Conservation (phyloP, 257 asterid species). For the Gynochthodes officinalis region DNA sequence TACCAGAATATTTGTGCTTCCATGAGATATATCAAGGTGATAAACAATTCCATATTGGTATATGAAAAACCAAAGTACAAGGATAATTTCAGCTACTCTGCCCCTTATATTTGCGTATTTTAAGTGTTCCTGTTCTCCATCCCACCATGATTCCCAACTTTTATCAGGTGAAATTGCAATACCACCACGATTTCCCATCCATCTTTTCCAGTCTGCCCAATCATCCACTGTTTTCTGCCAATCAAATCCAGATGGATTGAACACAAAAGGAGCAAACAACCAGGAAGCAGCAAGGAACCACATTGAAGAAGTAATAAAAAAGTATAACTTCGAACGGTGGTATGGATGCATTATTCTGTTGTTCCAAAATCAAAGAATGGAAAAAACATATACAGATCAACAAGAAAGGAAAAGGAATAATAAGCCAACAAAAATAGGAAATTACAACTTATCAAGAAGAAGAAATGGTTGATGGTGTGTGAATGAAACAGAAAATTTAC, state of each 20-base stretch:
- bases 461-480: background rate
- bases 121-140: constrained; percentile 88
- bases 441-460: background rate
- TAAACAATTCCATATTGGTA: constrained; percentile 96
- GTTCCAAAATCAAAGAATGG: background rate
- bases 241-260: constrained; percentile 97
- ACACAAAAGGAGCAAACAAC: constrained; percentile 95
- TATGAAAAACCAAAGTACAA: constrained; percentile 72
- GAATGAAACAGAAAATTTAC: background rate
- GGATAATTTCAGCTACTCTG: constrained; percentile 70
- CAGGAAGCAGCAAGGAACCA: constrained; percentile 95
- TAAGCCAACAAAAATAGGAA: background rate
- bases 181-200: constrained; percentile 99
- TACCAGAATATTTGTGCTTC: constrained; percentile 65
- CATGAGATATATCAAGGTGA: constrained; percentile 82
- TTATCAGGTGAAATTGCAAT: constrained; percentile 79
- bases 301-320: constrained; percentile 81
- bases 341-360: constrained; percentile 31
- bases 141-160: constrained; percentile 99
- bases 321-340: constrained; percentile 60
- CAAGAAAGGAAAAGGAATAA: background rate
- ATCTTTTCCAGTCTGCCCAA: constrained; percentile 96
- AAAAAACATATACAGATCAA: background rate
- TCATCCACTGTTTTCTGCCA: constrained; percentile 99
- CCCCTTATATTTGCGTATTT: constrained; percentile 68